These are phyloP conservation scores for Cryphonectria naterciae DNA, from an alignment of 2,329 filamentous ascomycete genomes.

Conservation along the genomic window DNA sequence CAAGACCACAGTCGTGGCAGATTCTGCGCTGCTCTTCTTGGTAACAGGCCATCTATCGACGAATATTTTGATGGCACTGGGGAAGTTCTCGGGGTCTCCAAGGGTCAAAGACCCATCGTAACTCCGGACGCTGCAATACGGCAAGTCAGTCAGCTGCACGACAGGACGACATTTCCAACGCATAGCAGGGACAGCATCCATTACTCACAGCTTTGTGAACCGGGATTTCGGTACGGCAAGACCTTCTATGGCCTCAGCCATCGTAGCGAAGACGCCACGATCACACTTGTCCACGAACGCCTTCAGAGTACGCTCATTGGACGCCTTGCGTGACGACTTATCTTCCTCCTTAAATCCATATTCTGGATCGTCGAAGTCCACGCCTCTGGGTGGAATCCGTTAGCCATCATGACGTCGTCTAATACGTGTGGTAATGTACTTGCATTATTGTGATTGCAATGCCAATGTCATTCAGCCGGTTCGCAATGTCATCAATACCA, in stretches of 20 bases:
- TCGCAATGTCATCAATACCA: slow-evolving; percentile 69
- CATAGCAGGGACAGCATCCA: neutral
- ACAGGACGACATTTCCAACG: neutral
- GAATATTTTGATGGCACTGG: slow-evolving; percentile 77
- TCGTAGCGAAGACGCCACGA: slow-evolving; percentile 77
- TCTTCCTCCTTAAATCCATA: slow-evolving; percentile 92
- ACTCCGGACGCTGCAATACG: slow-evolving; percentile 58
- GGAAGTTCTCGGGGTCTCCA: slow-evolving; percentile 74
- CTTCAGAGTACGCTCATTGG: slow-evolving; percentile 73
- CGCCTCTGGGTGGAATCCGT: slow-evolving; percentile 58
- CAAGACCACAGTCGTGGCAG: slow-evolving; percentile 76
- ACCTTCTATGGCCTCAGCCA: slow-evolving; percentile 82
- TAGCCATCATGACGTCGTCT: neutral
- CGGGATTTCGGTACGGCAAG: slow-evolving; percentile 79
- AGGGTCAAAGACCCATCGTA: slow-evolving; percentile 82
- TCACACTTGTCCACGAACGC: slow-evolving; percentile 68
- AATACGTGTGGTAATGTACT: slow-evolving; percentile 41
- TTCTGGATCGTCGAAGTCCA: slow-evolving; percentile 91
- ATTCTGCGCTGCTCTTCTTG: slow-evolving; percentile 72
- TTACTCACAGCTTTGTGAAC: slow-evolving; percentile 59
- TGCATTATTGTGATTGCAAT: slow-evolving; percentile 82
- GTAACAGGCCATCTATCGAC: slow-evolving; percentile 92
- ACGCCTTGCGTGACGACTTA: slow-evolving; percentile 72
- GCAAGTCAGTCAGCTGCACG: neutral
- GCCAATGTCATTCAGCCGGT: slow-evolving; percentile 73